Evolutionary conservation across 108 stramenopile species (phyloP), one percentile per base, ranked within the genome.

Genomic region (Pseudonitzschia delicatissima): DNA sequence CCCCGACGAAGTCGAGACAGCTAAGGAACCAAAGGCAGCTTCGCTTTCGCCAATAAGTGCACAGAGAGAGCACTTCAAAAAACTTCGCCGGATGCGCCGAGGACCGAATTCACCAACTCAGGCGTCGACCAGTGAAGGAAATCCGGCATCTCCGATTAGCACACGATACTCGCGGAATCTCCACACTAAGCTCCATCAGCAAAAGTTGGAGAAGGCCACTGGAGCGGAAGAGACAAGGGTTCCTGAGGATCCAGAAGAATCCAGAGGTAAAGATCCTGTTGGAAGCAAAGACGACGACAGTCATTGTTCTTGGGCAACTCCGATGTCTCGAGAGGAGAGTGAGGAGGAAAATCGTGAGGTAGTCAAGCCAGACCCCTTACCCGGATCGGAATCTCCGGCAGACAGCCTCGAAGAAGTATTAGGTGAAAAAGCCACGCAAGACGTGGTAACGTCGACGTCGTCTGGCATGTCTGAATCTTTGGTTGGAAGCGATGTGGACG

Each of bases 391-490:
- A 39, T 39, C 11, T 6, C 47, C 2, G 31, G 13, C 4, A 33
- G 51, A 23, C 7, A 26, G 23, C 13, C 25, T 31, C 7, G 53
- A 5, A 6, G 60, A 61, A 40, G 39, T 11, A 25, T 9, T 18
- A 25, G 50, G 20, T 18, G 50, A 18, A 18, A 25, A 51, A 18
- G 11, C 37, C 15, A 21, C 25, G 60, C 36, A 61, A 28, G 53
- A 32, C 9, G 8, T 55, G 29, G 21, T 27, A 15, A 15, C 32
- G 12, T 33, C 53, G 32, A 28, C 53, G 28, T 55, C 53, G 2
- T 57, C 55, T 27, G 60, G 60, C 26, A 61, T 61, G 60, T 61
- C 60, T 2, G 60, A 61, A 26, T 61, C 60, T 3, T 35, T 61
- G 17, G 60, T 61, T 5, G 60, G 60, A 37, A 61, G 60, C 32